Evolutionary conservation across 441 rosid genomes (phyloP).

Genomic region (Erodium moschatum): DNA sequence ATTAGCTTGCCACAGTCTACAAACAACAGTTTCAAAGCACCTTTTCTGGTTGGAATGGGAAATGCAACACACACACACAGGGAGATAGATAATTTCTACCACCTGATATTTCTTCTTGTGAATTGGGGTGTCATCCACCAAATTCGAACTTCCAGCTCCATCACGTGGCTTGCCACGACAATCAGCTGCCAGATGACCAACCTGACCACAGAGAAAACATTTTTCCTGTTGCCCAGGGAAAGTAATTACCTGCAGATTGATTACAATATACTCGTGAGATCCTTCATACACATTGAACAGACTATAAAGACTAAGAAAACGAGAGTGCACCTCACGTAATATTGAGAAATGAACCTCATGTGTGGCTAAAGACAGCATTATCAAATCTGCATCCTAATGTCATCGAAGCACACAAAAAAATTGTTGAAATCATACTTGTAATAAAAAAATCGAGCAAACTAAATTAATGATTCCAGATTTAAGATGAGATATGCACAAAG

Average conservation of each 20-base stretch:
- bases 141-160: conserved; percentile 33
- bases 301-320: not conserved
- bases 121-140: conserved; percentile 55
- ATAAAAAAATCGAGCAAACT: not conserved
- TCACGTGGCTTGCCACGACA: conserved; percentile 60
- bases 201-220: conserved; percentile 83
- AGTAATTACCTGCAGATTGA: conserved; percentile 52
- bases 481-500: not conserved
- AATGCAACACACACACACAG: not conserved
- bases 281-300: conserved; percentile 2
- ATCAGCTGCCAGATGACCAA: conserved; percentile 91
- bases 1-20: too few relatives aligned
- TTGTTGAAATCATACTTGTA: conserved; percentile 5
- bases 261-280: conserved; percentile 9
- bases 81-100: conserved; percentile 18
- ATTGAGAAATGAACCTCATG: conserved; percentile 97
- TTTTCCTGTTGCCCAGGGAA: conserved; percentile 92
- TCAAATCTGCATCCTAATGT: conserved; percentile 91
- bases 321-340: conserved; percentile 68
- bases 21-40: too few relatives aligned
- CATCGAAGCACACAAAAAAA: conserved; percentile 13
- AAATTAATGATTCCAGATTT: not conserved
- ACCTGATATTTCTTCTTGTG: conserved; percentile 99
- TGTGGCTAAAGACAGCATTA: conserved; percentile 88
- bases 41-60: too few relatives aligned